Conservation (phyloP, 345 rosid genomes). For the Pugionium cornutum region DNA sequence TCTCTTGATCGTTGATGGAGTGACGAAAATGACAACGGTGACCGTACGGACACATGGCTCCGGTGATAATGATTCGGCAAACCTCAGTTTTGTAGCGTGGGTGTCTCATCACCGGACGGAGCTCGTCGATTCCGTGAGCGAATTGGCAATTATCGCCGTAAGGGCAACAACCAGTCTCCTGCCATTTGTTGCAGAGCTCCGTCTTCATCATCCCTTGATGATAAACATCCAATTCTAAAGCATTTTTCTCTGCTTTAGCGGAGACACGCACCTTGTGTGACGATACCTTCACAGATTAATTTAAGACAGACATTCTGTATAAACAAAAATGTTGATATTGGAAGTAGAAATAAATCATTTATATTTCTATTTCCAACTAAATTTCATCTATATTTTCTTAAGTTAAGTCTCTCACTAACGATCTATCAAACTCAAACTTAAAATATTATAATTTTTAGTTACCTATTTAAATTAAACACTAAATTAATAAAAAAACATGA, state of each 20-base stretch:
- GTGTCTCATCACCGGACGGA: constrained; percentile 86
- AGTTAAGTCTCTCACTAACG: too few species aligned
- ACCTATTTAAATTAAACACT: too few species aligned
- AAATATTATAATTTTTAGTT: too few species aligned
- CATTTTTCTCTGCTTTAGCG: constrained; percentile 49
- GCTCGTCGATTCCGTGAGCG: constrained; percentile 86
- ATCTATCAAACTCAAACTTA: too few species aligned
- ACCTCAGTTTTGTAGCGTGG: constrained; percentile 89
- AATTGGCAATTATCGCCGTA: constrained; percentile 77
- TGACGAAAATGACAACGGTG: constrained; percentile 97
- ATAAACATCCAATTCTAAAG: constrained; percentile 63
- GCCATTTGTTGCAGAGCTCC: constrained; percentile 97
- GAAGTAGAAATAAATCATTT: too few species aligned
- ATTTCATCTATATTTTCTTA: too few species aligned
- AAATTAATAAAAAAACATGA: neutral
- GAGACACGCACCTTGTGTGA: constrained; percentile 36
- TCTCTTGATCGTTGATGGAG: constrained; percentile 77
- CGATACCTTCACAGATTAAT: constrained; percentile 17
- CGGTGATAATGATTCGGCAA: constrained; percentile 73
- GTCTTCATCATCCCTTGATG: constrained; percentile 89
- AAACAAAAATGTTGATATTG: too few species aligned
- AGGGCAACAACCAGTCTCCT: constrained; percentile 85
- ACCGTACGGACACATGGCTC: constrained; percentile 77
- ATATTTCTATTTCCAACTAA: too few species aligned
- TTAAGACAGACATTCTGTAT: too few species aligned